A percentile compares a stretch with the other conserved stretches of the same genome.
phyloP scores from a whole-genome alignment of 2,329 filamentous ascomycete species.

The Fusarium torulosum region DNA sequence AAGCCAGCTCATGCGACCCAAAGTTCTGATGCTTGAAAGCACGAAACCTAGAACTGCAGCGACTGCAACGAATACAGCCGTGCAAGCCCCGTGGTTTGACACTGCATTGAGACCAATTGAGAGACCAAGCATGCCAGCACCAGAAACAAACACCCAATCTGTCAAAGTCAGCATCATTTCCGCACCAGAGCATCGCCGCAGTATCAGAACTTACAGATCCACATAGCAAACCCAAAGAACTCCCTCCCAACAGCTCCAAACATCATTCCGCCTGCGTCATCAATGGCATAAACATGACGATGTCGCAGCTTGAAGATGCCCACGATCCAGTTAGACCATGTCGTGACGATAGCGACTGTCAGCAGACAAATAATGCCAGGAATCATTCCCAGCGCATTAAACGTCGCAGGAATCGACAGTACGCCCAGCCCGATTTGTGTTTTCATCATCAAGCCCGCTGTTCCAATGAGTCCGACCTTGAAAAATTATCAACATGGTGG shows the following conservation, averaged over 20 bases:
- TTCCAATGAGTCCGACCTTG: conserved; percentile 58
- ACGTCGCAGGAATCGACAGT: conserved; percentile 61
- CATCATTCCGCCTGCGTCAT: conserved; percentile 63
- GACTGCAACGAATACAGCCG: conserved; percentile 55
- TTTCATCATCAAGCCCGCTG: conserved; percentile 61
- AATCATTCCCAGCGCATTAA: conserved; percentile 61
- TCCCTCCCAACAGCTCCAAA: conserved; percentile 61
- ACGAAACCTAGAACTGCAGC: conserved; percentile 48
- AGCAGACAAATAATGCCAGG: conserved; percentile 60
- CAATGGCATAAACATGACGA: conserved; percentile 65
- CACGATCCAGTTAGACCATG: conserved; percentile 63
- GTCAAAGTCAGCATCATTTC: not conserved
- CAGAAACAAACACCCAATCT: conserved; percentile 40
- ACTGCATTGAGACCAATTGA: conserved; percentile 57
- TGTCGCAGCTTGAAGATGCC: conserved; percentile 66
- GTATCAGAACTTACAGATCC: conserved; percentile 49
- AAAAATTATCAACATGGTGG: conserved; percentile 11
- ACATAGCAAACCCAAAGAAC: conserved; percentile 54
- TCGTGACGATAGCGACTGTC: conserved; percentile 58
- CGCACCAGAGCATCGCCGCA: fast-evolving
- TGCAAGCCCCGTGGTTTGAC: conserved; percentile 55
- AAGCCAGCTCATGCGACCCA: conserved; percentile 51
- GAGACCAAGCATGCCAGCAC: conserved; percentile 45
- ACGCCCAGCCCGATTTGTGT: conserved; percentile 61
- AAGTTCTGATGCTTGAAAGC: conserved; percentile 50